Base-by-base conservation (phyloP, 805 yeast genomes). In the Yarrowia phangngaensis region DNA sequence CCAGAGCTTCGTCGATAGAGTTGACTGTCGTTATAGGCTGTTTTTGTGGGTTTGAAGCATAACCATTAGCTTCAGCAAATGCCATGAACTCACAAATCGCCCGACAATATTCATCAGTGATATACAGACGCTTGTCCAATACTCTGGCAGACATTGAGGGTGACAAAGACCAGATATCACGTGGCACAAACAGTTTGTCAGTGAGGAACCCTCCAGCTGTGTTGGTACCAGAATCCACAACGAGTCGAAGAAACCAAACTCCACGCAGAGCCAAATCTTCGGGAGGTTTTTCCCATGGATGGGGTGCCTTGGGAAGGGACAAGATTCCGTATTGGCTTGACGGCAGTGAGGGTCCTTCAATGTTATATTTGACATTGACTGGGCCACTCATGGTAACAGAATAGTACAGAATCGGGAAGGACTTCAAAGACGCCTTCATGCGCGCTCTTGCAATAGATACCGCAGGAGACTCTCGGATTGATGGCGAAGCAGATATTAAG, bases 211-310 rank as follows among this genome's bases (percentile, higher is more conserved):
- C 48, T 2, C 48, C 48, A 2, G 48, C 48, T 3, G 48, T 41
- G 29, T 41, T 41, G n/a, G 48, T 41, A 6, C 48, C 48, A 4
- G 48, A 41, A 16, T 41, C 48, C 8, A 41, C 35, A 15, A 41
- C 48, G 27, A 29, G 35, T 0, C 48, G 28, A 20, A 41, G 8
- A 8, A 41, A 41, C 48, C 48, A 41, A 28, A 41, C 48, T 12
- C 48, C 48, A 20, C 48, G 14, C 2, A 41, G 48, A 3, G 35
- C 35, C n/a, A 29, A n/a, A 9, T 41, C 48, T 9, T 41, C 48
- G 28, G 48, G 48, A 2, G 48, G 48, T 22, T 41, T 41, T 20
- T 41, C 48, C 48, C 48, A 41, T 2, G 48, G 48, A 20, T 41
- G 34, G 4, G 48, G 48, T 1, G 48, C 35, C 1, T 34, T 29